Evolutionary conservation across 768 basidiomycete genomes (phyloP), one percentile per base, ranked within the genome.

Genomic region (Trametes elegans): DNA sequence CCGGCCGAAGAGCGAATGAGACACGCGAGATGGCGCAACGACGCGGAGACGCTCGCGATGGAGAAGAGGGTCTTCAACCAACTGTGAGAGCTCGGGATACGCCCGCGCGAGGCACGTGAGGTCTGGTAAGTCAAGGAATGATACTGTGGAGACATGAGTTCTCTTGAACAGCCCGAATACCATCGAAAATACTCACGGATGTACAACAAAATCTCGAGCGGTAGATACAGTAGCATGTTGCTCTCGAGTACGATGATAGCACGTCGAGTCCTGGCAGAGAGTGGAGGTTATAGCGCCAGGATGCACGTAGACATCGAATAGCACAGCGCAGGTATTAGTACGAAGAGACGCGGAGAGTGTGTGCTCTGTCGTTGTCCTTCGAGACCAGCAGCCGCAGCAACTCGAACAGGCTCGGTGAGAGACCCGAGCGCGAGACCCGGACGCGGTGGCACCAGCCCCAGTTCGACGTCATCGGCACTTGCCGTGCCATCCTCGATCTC

Each of bases 71-170:
- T 90, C 87, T 7, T 75, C 67, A 10, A 84, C 78, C 47, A 88
- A 72, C 7, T 63, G 64, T 7, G 76, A 75, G 7, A 89, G 73
- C 21, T 66, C 56, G 24, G 76, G 80, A 47, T 73, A 77, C 24
- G 78, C 73, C 50, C 72, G 76, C 7, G 79, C 76, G 35, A 88
- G 66, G 1, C 74, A 63, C 42, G 78, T 78, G 41, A 89, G 77
- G 64, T 90, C 88, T 0, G 88, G 88, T 6, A 89, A 68, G 68
- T 90, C 88, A 50, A 90, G 74, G 66, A 80, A 90, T 0, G 84
- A 82, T 40, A 87, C 87, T 88, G 53, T 2, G 23, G 19, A 21
- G 32, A n/a, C 18, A 36, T 24, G 19, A 28, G 41, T 38, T 42
- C 40, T 28, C n/a, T 14, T 8, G 14, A 23, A 14, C 18, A 23